Evolutionary conservation across 768 basidiomycete genomes (phyloP), one percentile per base, ranked within the genome.

Genomic region (Ramaria sp.): DNA sequence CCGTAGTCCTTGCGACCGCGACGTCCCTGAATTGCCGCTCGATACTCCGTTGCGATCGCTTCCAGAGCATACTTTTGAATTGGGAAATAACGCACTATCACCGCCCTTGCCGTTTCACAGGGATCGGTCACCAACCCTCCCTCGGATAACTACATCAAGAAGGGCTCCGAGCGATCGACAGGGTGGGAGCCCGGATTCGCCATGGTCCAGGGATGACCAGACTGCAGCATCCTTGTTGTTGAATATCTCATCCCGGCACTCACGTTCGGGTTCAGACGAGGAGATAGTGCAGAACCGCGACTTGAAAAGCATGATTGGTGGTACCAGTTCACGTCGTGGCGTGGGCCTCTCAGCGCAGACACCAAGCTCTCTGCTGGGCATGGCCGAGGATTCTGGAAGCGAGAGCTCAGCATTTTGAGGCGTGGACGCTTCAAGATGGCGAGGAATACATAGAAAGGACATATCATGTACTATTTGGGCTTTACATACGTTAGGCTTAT

Each of bases 201-300:
- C 57, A 39, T 74, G 72, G 48, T 79, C 80, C 4, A 78, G 81
- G 0, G 86, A 87, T 54, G 86, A 88, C 64, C 82, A 87, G 69
- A 76, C 74, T 0, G 85, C 84, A 0, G 85, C 84, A 15, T 80
- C 84, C 3, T 70, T 87, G 59, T 67, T 86, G 13, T 67, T 87
- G 39, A 81, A 84, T 59, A 86, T 87, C 59, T 76, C 79, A 61
- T 71, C 75, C 0, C 20, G 58, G 12, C 52, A 42, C 33, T 53
- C 42, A 5, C 24, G 43, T 37, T 52, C 51, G 7, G 49, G 51
- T 9, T 54, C 58, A 20, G 5, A 27, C 19, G 22, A 10, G 24
- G 45, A 13, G 9, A 13, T 4, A 13, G 34, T 7, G 13, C 13
- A 13, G 34, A 7, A 37, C 34, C 4, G 4, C 34, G 34, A 37